Evolutionary conservation across 805 yeast species (phyloP), one percentile per base, ranked within the genome.

Genomic region (Clavispora santaluciae): DNA sequence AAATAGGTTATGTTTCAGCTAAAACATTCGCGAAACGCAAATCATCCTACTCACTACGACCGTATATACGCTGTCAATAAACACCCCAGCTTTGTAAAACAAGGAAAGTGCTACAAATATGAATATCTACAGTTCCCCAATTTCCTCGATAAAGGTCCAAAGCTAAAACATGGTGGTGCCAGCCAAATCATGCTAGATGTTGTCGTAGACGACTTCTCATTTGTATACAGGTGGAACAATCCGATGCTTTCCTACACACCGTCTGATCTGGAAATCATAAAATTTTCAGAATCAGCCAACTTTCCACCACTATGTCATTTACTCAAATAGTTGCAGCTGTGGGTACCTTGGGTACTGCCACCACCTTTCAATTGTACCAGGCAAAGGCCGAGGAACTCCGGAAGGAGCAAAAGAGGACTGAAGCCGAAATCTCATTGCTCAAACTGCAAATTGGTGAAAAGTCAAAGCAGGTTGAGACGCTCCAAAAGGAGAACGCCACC

Each of bases 281-380:
- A 28, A 28, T 28, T 28, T 15, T 28, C 31, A 2, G 15, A 28
- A 12, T 4, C 9, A 12, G 20, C 20, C 23, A 10, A 18, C 15
- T 31, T 7, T 10, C 11, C n/a, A 9, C 68, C 69, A 12, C 20
- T 4, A 51, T 51, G 56, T 45, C 38, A 16, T 33, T 49, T 20
- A 33, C 46, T n/a, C 37, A 30, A 24, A 50, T 52, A 31, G 35
- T 56, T 18, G 54, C 57, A 4, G 48, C 51, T 8, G 40, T 43
- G 22, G 57, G 60, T 13, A 45, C 55, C 31, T 28, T 53, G 15
- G 49, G 55, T n/a, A 36, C 54, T 9, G 58, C 51, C 4, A 39
- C 50, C 7, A 40, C 52, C 13, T 54, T 41, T 42, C 56, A 55
- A 38, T 37, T 53, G 37, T 53, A 51, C 39, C 50, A 52, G 29